phyloP scores from a whole-genome alignment of 768 basidiomycete species.

The Trametes gibbosa region DNA sequence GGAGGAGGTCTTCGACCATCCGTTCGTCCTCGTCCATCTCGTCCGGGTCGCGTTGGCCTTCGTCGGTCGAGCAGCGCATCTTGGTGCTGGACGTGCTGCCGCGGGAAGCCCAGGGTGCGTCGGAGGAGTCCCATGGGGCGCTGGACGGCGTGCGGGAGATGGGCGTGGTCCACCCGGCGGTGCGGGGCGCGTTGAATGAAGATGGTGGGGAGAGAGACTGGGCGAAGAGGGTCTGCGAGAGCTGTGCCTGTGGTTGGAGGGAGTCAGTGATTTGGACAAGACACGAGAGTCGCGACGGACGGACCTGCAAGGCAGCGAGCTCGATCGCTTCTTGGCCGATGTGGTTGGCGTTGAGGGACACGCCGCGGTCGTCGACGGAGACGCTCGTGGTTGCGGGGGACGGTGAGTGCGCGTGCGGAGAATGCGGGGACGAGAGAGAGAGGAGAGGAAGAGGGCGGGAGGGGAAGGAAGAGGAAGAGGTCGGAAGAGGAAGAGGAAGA shows the following conservation, averaged over 20 bases:
- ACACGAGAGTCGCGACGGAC: neutral
- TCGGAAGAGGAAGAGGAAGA: too few species aligned
- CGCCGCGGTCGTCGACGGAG: conserved; percentile 51
- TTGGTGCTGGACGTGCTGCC: conserved; percentile 3
- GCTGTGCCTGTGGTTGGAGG: conserved; percentile 39
- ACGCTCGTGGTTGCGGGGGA: conserved; percentile 36
- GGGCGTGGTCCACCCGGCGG: conserved; percentile 25
- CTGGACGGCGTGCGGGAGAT: conserved; percentile 28
- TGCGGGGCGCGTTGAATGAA: conserved; percentile 23
- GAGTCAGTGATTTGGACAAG: neutral
- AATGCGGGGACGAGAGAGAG: neutral
- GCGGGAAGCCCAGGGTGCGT: conserved; percentile 17
- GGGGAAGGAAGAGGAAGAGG: neutral
- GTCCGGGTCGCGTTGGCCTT: conserved; percentile 32
- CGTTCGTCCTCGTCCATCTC: conserved; percentile 45
- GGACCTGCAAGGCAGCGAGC: conserved; percentile 47
- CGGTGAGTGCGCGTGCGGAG: conserved; percentile 2
- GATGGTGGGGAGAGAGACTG: conserved; percentile 29
- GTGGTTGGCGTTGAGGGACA: conserved; percentile 45
- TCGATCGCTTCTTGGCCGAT: conserved; percentile 53
- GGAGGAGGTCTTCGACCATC: conserved; percentile 45
- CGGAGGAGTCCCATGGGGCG: conserved; percentile 25
- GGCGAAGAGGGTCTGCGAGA: conserved; percentile 41
- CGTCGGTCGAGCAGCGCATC: conserved; percentile 28
- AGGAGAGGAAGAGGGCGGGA: neutral